phyloP scores from a whole-genome alignment of 2,329 filamentous ascomycete species.

The Trichoderma afroharzianum region DNA sequence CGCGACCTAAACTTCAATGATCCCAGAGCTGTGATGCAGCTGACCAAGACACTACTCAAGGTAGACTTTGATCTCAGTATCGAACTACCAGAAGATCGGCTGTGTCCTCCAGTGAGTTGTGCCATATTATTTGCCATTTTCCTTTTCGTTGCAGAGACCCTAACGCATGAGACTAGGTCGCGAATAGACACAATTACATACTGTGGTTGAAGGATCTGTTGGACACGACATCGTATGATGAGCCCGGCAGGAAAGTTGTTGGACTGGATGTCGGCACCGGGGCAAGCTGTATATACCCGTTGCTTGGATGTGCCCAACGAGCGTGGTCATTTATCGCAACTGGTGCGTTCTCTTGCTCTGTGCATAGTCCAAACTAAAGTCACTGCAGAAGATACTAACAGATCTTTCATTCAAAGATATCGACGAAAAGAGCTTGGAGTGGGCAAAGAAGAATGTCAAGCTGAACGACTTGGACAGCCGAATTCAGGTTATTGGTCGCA shows the following conservation, averaged over 20 bases:
- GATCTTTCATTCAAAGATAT: constrained; percentile 56
- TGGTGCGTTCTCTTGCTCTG: constrained; percentile 29
- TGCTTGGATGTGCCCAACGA: constrained; percentile 69
- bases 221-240: constrained; percentile 62
- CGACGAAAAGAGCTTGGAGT: constrained; percentile 64
- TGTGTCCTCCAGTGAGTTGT: constrained; percentile 74
- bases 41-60: constrained; percentile 75
- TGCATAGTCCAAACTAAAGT: too few relatives aligned
- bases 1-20: constrained; percentile 75
- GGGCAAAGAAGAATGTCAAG: constrained; percentile 63
- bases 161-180: constrained; percentile 39
- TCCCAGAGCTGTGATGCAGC: constrained; percentile 69
- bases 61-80: constrained; percentile 71
- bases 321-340: constrained; percentile 73
- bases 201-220: constrained; percentile 81
- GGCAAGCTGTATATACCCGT: constrained; percentile 85
- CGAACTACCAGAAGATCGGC: constrained; percentile 68
- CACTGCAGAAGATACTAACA: neutral
- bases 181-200: constrained; percentile 80
- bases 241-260: constrained; percentile 46
- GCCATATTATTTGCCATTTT: too few relatives aligned
- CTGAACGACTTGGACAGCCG: constrained; percentile 62
- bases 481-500: constrained; percentile 60
- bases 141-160: neutral
- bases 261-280: constrained; percentile 89